phyloP scores from a whole-genome alignment of 352 stramenopile genomes.

The Phytopythium boreale region DNA sequence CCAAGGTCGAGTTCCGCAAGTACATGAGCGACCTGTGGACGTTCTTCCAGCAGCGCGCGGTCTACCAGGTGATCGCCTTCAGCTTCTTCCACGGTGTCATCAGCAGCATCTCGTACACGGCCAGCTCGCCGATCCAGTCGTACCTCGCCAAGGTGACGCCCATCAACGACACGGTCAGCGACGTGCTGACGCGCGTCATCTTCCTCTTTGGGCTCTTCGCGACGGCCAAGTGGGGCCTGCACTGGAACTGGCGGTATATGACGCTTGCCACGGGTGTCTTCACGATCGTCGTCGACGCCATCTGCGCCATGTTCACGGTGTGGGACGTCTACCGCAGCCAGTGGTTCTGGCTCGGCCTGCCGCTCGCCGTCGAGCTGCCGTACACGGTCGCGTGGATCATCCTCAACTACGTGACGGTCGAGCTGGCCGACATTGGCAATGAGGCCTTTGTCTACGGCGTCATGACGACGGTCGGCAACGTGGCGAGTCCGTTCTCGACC shows the following conservation, averaged over 20 bases:
- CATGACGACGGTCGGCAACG: conserved; percentile 55
- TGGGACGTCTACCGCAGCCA: conserved; percentile 44
- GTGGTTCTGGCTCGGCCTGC: conserved; percentile 49
- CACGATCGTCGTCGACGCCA: conserved; percentile 34
- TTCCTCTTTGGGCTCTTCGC: conserved; percentile 25
- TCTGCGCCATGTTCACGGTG: conserved; percentile 37
- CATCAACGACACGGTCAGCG: conserved; percentile 33
- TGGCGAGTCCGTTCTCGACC: conserved; percentile 37
- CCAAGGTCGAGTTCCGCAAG: conserved; percentile 11
- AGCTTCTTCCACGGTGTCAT: conserved; percentile 39
- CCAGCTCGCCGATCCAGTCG: conserved; percentile 30
- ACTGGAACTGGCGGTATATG: conserved; percentile 51
- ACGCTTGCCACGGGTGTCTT: conserved; percentile 25
- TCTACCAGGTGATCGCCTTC: conserved; percentile 34
- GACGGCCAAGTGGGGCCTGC: conserved; percentile 42
- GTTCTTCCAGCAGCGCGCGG: conserved; percentile 18
- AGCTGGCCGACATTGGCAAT: conserved; percentile 45
- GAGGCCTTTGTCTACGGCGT: conserved; percentile 60
- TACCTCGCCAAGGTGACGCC: conserved; percentile 37
- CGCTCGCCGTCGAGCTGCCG: conserved; percentile 39
- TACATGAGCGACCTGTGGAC: conserved; percentile 23
- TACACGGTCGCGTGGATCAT: conserved; percentile 52
- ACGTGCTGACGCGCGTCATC: conserved; percentile 24
- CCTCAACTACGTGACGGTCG: conserved; percentile 46
- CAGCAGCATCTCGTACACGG: conserved; percentile 31